These are phyloP conservation scores for Setaria viridis DNA, from an alignment of 202 grass and related monocot species.

Conservation along the genomic window DNA sequence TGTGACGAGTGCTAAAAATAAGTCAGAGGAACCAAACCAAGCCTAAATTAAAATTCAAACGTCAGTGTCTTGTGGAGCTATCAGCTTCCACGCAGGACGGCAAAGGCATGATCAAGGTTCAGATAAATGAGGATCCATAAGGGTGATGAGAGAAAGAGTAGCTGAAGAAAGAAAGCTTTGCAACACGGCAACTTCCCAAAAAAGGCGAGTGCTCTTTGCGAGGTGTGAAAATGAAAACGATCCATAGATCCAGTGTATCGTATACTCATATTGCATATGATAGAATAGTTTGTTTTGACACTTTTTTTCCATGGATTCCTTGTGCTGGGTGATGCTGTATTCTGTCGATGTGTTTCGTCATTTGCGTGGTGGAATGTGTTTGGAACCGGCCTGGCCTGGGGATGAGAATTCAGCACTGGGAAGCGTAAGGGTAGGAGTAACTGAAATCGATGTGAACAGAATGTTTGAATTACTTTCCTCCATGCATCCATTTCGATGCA, in stretches of 20 bases:
- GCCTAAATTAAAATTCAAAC: slow-evolving; percentile 22
- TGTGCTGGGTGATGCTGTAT: slow-evolving; percentile 6
- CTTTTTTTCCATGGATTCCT: slow-evolving; percentile 46
- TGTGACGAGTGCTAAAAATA: too few species aligned
- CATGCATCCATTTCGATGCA: background rate
- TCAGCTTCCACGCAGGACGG: slow-evolving; percentile 1
- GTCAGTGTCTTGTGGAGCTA: slow-evolving; percentile 22
- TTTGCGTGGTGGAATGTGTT: slow-evolving; percentile 45
- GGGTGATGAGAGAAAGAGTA: slow-evolving; percentile 17
- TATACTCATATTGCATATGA: background rate
- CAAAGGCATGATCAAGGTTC: background rate
- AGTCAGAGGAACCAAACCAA: too few species aligned
- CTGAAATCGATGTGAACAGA: slow-evolving; percentile 44
- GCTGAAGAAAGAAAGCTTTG: slow-evolving; percentile 37
- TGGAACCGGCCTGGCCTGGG: slow-evolving; percentile 17
- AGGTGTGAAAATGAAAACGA: slow-evolving; percentile 34
- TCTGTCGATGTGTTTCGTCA: slow-evolving; percentile 12
- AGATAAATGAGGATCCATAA: slow-evolving; percentile 22
- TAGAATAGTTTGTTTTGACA: background rate
- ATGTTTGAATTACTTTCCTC: slow-evolving; percentile 20
- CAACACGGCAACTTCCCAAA: slow-evolving; percentile 31
- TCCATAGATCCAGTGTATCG: slow-evolving; percentile 22
- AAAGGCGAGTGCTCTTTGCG: slow-evolving; percentile 49
- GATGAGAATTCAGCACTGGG: slow-evolving; percentile 24
- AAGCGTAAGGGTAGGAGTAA: slow-evolving; percentile 43